phyloP scores from a whole-genome alignment of 2,329 filamentous ascomycete species.

The Fusarium illudens region DNA sequence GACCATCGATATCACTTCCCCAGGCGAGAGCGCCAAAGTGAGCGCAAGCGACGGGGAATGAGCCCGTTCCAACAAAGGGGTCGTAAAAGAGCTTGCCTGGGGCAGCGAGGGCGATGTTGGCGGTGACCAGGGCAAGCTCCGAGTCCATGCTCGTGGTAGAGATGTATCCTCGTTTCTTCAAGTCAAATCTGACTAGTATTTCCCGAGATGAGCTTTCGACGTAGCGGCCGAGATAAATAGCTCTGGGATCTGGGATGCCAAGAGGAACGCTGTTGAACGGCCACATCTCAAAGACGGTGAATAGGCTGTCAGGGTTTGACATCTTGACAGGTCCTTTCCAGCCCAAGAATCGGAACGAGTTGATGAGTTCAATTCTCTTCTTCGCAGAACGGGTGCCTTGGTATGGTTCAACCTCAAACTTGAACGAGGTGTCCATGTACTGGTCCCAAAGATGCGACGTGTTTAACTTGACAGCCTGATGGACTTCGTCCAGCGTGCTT shows the following conservation, averaged over 20 bases:
- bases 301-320: conserved; percentile 75
- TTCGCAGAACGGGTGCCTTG: conserved; percentile 72
- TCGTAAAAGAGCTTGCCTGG: conserved; percentile 92
- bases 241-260: conserved; percentile 62
- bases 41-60: conserved; percentile 88
- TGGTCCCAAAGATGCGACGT: conserved; percentile 71
- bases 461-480: conserved; percentile 66
- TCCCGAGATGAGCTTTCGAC: conserved; percentile 74
- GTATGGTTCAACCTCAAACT: conserved; percentile 85
- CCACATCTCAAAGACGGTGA: conserved; percentile 87
- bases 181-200: conserved; percentile 76
- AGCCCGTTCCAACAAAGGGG: conserved; percentile 94
- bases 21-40: conserved; percentile 86
- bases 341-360: conserved; percentile 79
- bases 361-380: conserved; percentile 78
- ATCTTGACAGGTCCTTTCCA: conserved; percentile 83
- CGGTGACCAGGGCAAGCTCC: conserved; percentile 88
- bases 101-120: conserved; percentile 84
- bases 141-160: conserved; percentile 98
- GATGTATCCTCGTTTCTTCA: conserved; percentile 95
- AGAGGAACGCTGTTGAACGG: conserved; percentile 60
- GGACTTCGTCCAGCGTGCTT: conserved; percentile 71
- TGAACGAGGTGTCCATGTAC: conserved; percentile 76
- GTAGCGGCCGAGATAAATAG: conserved; percentile 75
- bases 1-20: conserved; percentile 93